Evolutionary conservation across 371 early-diverging fungal genomes (phyloP).

Genomic region (Mortierella sp.): DNA sequence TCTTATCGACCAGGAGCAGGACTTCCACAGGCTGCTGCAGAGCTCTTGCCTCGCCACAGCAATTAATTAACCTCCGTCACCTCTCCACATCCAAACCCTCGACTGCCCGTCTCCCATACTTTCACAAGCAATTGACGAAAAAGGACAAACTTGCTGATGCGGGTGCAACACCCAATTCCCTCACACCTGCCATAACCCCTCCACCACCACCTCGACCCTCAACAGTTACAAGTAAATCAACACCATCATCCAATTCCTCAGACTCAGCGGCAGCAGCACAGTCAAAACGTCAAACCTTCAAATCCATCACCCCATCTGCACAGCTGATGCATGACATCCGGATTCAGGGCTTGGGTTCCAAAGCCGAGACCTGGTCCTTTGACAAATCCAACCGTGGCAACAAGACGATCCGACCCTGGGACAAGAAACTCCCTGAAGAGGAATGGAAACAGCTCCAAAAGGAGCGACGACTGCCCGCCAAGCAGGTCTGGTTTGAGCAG

Average conservation of each 20-base stretch:
- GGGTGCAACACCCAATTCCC: background rate
- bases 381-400: conserved; percentile 39
- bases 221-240: background rate
- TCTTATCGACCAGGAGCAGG: background rate
- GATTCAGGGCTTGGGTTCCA: conserved; percentile 42
- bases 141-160: background rate
- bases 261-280: background rate
- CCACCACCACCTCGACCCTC: conserved; percentile 13
- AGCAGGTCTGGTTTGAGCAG: conserved; percentile 52
- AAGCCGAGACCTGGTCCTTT: conserved; percentile 50
- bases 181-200: conserved; percentile 11
- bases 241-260: background rate
- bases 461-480: conserved; percentile 32
- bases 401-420: conserved; percentile 54
- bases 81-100: conserved; percentile 21
- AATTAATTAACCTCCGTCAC: background rate
- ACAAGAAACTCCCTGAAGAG: conserved; percentile 34
- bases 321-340: conserved; percentile 55
- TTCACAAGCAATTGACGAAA: conserved; percentile 42
- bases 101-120: conserved; percentile 36
- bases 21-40: background rate
- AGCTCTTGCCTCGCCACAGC: background rate
- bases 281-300: conserved; percentile 49
- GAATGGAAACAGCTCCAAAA: conserved; percentile 34
- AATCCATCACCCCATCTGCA: conserved; percentile 36